phyloP scores from a whole-genome alignment of 306 rosid genomes.

The Arachis stenosperma region DNA sequence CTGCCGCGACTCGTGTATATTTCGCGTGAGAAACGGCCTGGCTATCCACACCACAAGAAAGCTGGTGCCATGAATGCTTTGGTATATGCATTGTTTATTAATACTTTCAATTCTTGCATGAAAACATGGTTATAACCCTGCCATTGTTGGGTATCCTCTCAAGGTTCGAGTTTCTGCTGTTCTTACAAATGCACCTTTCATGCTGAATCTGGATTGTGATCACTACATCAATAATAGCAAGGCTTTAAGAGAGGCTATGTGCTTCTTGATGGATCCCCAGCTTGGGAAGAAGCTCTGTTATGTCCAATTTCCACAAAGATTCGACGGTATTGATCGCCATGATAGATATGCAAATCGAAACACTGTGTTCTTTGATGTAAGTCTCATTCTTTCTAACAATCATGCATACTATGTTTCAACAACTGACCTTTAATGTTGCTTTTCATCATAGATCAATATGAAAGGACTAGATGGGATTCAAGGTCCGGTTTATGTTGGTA shows the following conservation, averaged over 20 bases:
- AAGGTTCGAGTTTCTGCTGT: constrained; percentile 75
- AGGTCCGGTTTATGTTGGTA: constrained; percentile 62
- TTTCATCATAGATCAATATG: constrained; percentile 53
- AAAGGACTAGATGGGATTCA: constrained; percentile 62
- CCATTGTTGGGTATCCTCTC: constrained; percentile 25
- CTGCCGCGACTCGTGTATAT: constrained; percentile 84
- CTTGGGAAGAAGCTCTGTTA: constrained; percentile 80
- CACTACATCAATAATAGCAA: constrained; percentile 89
- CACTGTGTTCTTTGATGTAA: constrained; percentile 84
- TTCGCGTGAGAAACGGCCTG: constrained; percentile 85
- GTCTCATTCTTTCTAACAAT: constrained; percentile 19
- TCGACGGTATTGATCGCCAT: constrained; percentile 91
- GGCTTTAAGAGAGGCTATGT: constrained; percentile 91
- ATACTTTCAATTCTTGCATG: not conserved
- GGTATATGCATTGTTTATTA: constrained; percentile 26
- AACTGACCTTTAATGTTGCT: not conserved
- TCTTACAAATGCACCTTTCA: constrained; percentile 89
- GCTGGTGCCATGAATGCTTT: constrained; percentile 98
- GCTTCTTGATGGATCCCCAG: constrained; percentile 87
- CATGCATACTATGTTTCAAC: not conserved
- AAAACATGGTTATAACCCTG: constrained; percentile 23
- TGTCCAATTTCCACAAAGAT: constrained; percentile 96
- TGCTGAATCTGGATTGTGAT: constrained; percentile 89
- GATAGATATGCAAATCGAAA: constrained; percentile 95
- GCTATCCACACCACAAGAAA: constrained; percentile 93